These are phyloP conservation scores for Eustoma russellianum DNA, from an alignment of 257 asterid genomes.

Conservation along the genomic window DNA sequence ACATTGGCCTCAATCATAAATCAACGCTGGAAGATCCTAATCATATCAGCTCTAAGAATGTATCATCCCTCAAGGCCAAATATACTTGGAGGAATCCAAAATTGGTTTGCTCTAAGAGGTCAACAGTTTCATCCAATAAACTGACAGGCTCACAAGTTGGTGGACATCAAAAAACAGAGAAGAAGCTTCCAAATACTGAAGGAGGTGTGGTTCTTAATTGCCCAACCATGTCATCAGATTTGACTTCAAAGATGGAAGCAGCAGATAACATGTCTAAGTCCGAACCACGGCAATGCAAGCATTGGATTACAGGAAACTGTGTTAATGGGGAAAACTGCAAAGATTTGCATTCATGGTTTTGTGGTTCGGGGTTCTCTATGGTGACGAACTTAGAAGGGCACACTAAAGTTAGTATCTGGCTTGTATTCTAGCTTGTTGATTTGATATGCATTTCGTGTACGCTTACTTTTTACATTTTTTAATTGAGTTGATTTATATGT, in stretches of 20 bases:
- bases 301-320: conserved; percentile 31
- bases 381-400: conserved; percentile 40
- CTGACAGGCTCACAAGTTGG: too few species aligned
- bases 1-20: too few species aligned
- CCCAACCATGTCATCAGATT: too few species aligned
- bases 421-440: not conserved
- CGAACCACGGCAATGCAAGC: conserved; percentile 25
- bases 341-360: conserved; percentile 31
- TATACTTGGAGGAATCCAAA: conserved; percentile 1
- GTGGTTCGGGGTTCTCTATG: conserved; percentile 37
- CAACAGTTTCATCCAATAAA: not conserved
- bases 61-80: not conserved
- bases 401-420: conserved; percentile 18
- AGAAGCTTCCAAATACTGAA: too few species aligned
- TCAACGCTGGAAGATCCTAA: conserved; percentile 19
- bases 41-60: too few species aligned
- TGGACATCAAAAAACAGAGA: too few species aligned
- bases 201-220: too few species aligned
- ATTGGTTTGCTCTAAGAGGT: not conserved
- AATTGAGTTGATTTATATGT: too few species aligned
- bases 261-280: conserved; percentile 9
- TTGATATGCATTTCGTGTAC: not conserved
- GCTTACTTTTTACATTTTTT: not conserved
- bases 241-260: too few species aligned
- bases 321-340: conserved; percentile 38